Percentiles rank a stretch among this genome's conserved stretches.
Conservation (phyloP, 208 protist genomes). For the Trypanosoma lewisi region DNA sequence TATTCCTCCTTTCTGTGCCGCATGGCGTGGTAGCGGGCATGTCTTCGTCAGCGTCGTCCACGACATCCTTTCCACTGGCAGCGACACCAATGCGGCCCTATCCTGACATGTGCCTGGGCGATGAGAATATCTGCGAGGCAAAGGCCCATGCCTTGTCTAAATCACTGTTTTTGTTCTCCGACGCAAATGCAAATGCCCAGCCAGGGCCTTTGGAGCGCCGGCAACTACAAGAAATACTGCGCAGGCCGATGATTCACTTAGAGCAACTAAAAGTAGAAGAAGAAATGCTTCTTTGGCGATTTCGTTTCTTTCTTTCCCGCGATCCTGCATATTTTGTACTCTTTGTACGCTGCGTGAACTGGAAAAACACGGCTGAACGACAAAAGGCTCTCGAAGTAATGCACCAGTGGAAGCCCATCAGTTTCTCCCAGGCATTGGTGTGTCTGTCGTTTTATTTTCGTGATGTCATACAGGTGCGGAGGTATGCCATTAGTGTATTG, state of each 20-base stretch:
- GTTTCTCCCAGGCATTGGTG: slow-evolving; percentile 61
- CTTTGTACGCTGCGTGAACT: slow-evolving; percentile 93
- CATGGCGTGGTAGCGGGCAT: not conserved
- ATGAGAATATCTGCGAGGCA: slow-evolving; percentile 72
- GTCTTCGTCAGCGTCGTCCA: too few species aligned
- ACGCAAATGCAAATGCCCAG: slow-evolving; percentile 41
- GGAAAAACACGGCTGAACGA: slow-evolving; percentile 65
- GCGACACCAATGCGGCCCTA: slow-evolving; percentile 35
- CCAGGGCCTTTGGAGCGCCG: slow-evolving; percentile 67
- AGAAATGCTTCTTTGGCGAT: slow-evolving; percentile 91
- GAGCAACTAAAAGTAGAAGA: slow-evolving; percentile 79
- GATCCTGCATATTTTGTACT: slow-evolving; percentile 83
- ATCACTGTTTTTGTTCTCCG: slow-evolving; percentile 52
- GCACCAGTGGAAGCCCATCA: slow-evolving; percentile 55
- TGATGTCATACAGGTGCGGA: slow-evolving; percentile 48
- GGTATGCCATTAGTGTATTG: slow-evolving; percentile 68
- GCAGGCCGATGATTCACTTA: slow-evolving; percentile 56
- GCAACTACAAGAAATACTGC: slow-evolving; percentile 52
- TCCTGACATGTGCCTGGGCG: slow-evolving; percentile 42
- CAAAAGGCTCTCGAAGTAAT: slow-evolving; percentile 72
- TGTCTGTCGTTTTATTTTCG: slow-evolving; percentile 78
- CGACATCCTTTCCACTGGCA: slow-evolving; percentile 7
- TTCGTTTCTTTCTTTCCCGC: slow-evolving; percentile 77
- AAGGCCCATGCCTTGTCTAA: slow-evolving; percentile 53
- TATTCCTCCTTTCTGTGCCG: slow-evolving; percentile 21